Percentiles rank a stretch among this genome's conserved stretches.
phyloP scores from a whole-genome alignment of 2,329 filamentous ascomycete genomes.

The Penicillium sp. region DNA sequence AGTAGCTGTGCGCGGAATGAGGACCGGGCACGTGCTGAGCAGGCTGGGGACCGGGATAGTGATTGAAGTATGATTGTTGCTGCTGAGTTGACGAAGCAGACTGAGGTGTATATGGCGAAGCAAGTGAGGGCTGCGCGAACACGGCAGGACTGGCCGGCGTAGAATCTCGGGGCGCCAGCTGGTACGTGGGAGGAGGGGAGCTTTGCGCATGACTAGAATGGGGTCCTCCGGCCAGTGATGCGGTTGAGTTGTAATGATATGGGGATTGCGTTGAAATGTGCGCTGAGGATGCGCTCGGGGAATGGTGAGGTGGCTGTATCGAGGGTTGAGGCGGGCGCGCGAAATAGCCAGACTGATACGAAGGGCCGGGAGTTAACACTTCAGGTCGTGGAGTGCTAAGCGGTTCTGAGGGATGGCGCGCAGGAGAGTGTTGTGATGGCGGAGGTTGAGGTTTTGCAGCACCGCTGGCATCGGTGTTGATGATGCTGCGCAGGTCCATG shows the following conservation, averaged over 20 bases:
- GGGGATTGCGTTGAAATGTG: conserved; percentile 38
- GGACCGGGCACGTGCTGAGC: conserved; percentile 37
- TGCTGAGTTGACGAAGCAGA: conserved; percentile 27
- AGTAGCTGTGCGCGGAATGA: conserved; percentile 29
- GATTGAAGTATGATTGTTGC: conserved; percentile 35
- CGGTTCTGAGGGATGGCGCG: conserved; percentile 28
- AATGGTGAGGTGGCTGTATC: conserved; percentile 43
- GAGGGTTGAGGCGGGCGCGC: conserved; percentile 38
- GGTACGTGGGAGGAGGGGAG: conserved; percentile 27
- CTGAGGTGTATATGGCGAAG: conserved; percentile 39
- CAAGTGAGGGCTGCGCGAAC: conserved; percentile 29
- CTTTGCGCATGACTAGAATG: conserved; percentile 32
- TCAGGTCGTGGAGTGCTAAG: conserved; percentile 22
- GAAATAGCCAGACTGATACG: conserved; percentile 26
- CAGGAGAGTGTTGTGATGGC: conserved; percentile 21
- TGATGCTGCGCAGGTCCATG: conserved; percentile 53
- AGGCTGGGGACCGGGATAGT: conserved; percentile 36
- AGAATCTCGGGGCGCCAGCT: conserved; percentile 32
- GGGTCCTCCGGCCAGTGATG: conserved; percentile 27
- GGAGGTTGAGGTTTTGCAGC: conserved; percentile 28
- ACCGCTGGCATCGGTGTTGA: conserved; percentile 43
- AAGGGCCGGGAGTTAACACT: conserved; percentile 20
- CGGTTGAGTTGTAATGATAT: conserved; percentile 36
- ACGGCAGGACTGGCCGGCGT: conserved; percentile 19
- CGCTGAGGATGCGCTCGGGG: conserved; percentile 39